Conservation (phyloP, 1,284 basidiomycete genomes). For the Heterobasidion parviporum region DNA sequence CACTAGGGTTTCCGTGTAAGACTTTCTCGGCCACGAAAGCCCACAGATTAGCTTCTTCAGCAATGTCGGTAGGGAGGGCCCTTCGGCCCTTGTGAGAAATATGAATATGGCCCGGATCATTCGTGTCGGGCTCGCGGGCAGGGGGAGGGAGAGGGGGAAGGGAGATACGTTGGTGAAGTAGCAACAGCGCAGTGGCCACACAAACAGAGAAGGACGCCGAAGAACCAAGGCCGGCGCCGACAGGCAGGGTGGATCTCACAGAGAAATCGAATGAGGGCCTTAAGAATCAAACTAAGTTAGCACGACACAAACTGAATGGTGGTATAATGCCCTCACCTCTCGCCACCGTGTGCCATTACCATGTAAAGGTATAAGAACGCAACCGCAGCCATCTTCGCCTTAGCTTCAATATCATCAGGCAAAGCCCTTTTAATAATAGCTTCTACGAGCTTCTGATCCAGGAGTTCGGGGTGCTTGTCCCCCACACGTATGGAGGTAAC, state of each 20-base stretch:
- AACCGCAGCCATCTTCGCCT: constrained; percentile 59
- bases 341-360: constrained; percentile 49
- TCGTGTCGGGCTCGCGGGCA: constrained; percentile 26
- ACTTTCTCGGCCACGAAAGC: constrained; percentile 96
- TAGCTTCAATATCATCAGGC: constrained; percentile 31
- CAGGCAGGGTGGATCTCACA: constrained; percentile 90
- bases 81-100: constrained; percentile 58
- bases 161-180: constrained; percentile 57
- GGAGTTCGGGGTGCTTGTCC: constrained; percentile 51
- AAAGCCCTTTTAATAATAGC: constrained; percentile 54
- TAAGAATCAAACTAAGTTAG: background rate
- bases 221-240: constrained; percentile 96
- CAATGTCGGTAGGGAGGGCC: constrained; percentile 48
- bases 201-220: constrained; percentile 94
- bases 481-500: constrained; percentile 46
- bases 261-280: constrained; percentile 76
- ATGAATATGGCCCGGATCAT: constrained; percentile 44
- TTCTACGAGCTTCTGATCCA: constrained; percentile 66
- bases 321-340: constrained; percentile 40
- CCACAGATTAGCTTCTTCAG: constrained; percentile 85
- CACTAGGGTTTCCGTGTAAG: constrained; percentile 94
- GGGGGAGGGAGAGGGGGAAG: constrained; percentile 43
- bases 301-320: constrained; percentile 1
- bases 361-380: constrained; percentile 96
- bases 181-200: constrained; percentile 73